Percentiles rank a stretch among this genome's conserved stretches.
phyloP scores from a whole-genome alignment of 1,284 basidiomycete species.

The Pseudozyma hubeiensis region DNA sequence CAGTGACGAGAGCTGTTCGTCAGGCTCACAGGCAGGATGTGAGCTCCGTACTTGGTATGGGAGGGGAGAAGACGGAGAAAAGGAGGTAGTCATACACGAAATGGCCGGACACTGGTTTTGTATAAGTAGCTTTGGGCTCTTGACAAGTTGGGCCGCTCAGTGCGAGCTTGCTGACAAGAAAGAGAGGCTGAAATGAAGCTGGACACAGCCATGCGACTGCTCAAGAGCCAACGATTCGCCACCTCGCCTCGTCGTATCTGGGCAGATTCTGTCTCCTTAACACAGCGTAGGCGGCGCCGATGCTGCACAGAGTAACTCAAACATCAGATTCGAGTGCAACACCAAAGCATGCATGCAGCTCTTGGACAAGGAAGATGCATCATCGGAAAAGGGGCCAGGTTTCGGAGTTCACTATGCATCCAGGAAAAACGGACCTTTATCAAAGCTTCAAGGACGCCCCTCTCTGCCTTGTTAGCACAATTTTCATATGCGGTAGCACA shows the following conservation, averaged over 20 bases:
- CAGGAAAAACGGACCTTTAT: not conserved
- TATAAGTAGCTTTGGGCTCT: constrained; percentile 20
- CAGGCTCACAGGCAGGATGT: too few relatives aligned
- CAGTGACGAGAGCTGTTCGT: too few relatives aligned
- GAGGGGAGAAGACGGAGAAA: not conserved
- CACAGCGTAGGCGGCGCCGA: too few relatives aligned
- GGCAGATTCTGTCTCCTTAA: too few relatives aligned
- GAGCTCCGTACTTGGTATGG: not conserved
- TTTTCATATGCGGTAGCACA: not conserved
- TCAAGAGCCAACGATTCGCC: not conserved
- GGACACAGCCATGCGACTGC: constrained; percentile 13
- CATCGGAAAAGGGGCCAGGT: not conserved
- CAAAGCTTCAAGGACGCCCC: not conserved
- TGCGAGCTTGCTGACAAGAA: too few relatives aligned
- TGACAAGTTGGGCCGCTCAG: too few relatives aligned
- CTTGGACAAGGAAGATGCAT: too few relatives aligned
- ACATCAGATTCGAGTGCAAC: too few relatives aligned
- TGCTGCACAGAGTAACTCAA: too few relatives aligned
- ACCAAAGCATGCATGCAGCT: too few relatives aligned
- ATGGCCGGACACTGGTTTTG: not conserved
- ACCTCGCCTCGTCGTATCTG: too few relatives aligned
- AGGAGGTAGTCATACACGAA: not conserved
- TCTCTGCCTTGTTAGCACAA: not conserved
- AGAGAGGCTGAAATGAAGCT: constrained; percentile 21
- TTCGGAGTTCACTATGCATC: not conserved